A percentile compares a stretch with the other conserved stretches of the same genome.
Conservation (phyloP, 805 yeast species). For the Zygosaccharomyces pseudorouxii region DNA sequence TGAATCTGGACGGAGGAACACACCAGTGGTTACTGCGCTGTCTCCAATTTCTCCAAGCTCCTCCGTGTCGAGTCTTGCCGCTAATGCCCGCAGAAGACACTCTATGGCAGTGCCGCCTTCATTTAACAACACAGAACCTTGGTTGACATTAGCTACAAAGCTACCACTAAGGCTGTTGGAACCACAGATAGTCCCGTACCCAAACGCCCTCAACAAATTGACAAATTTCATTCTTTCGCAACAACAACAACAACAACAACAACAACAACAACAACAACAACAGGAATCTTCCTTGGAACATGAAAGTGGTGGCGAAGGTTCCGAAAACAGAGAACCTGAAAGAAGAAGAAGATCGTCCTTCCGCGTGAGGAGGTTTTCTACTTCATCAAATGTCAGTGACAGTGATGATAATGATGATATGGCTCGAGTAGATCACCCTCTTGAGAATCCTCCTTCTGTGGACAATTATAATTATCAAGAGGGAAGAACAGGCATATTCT, state of each 20-base stretch:
- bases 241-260: conserved; percentile 9
- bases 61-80: conserved; percentile 7
- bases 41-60: conserved; percentile 12
- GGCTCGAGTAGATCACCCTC: conserved; percentile 1
- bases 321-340: background rate
- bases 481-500: conserved; percentile 12
- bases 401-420: conserved; percentile 11
- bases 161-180: conserved; percentile 28
- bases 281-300: conserved; percentile 3
- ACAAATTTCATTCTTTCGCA: conserved; percentile 15
- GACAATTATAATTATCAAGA: conserved; percentile 17
- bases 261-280: conserved; percentile 9
- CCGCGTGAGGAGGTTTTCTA: conserved; percentile 29
- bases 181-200: conserved; percentile 32
- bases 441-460: conserved; percentile 13
- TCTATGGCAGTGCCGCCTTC: conserved; percentile 19
- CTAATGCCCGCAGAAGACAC: conserved; percentile 18
- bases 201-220: conserved; percentile 23
- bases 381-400: conserved; percentile 19
- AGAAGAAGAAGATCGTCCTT: conserved; percentile 15
- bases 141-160: conserved; percentile 28
- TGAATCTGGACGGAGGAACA: conserved; percentile 10
- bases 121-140: conserved; percentile 20
- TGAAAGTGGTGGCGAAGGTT: background rate
- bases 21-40: conserved; percentile 9